Base-by-base conservation (phyloP, 768 basidiomycete genomes). In the Cystobasidium tubakii region DNA sequence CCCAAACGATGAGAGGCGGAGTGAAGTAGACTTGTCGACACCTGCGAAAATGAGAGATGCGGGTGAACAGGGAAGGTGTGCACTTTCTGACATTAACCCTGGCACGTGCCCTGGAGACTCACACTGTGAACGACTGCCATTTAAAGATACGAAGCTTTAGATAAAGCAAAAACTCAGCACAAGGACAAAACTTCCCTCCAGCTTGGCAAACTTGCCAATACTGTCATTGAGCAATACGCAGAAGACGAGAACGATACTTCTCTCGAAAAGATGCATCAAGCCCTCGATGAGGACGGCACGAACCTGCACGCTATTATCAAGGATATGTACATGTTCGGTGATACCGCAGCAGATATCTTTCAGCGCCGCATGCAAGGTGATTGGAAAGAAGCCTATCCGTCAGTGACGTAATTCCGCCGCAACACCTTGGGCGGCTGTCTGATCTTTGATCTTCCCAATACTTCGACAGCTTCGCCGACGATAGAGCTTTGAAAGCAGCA, bases 1-100 rank as follows among this genome's bases (percentile, higher is more conserved):
- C 43, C 46, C 19, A 23, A 60, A 60, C 23, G 27, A 31, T 34
- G 23, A 27, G 13, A 34, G 13, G 29, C 15, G 21, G 21, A 54
- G 19, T 33, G 69, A 36, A 36, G 39, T 60, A 7, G 69, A 71
- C 42, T 62, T 42, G 7, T 42, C 69, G 33, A 71, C 69, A 31
- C 69, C 69, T 34, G 69, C 33, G 33, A 71, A 71, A 60, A 60
- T 71, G 54, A n/a, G 21, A n/a, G 55, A 60, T 19, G 69, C 69
- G 7, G 69, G 69, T 7, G 54, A 46, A n/a, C 54, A 71, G 7
- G 69, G 55, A 46, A 39, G 63, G 63, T 65, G 57, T 76, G 80
- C n/a, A 42, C n/a, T 17, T 50, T 3, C 3, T 19, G 21, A 50
- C 4, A 17, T 21, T 15, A 21, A 15, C 3, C n/a, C 17, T 3